Conservation (phyloP, 257 asterid genomes). For the Lavandula angustifolia region DNA sequence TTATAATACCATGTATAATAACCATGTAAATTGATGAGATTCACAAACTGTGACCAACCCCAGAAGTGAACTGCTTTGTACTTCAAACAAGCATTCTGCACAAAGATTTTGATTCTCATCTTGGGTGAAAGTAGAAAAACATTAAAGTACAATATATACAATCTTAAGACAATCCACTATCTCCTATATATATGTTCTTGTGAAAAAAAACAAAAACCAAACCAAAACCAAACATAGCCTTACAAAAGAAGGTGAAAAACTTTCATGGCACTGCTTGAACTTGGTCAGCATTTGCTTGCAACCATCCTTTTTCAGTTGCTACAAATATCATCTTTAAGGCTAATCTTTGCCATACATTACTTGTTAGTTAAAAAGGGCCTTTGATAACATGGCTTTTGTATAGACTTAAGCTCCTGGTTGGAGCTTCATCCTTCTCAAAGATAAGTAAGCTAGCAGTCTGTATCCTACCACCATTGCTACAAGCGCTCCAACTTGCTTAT, state of each 20-base stretch:
- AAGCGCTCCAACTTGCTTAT: slow-evolving; percentile 60
- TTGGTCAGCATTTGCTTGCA: no score
- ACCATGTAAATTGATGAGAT: neutral
- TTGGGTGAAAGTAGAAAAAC: slow-evolving; percentile 17
- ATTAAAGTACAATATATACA: slow-evolving; percentile 26
- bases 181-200: neutral
- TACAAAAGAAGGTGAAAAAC: slow-evolving; percentile 20
- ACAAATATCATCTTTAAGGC: no score
- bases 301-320: no score
- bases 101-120: slow-evolving; percentile 1
- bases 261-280: no score
- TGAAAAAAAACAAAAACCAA: slow-evolving; percentile 20
- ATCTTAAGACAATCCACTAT: slow-evolving; percentile 15
- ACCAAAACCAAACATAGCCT: slow-evolving; percentile 29
- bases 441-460: slow-evolving; percentile 82
- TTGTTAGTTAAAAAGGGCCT: slow-evolving; percentile 21
- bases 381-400: slow-evolving; percentile 7
- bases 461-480: slow-evolving; percentile 85
- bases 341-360: neutral
- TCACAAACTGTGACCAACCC: slow-evolving; percentile 17
- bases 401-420: slow-evolving; percentile 45
- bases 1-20: no score
- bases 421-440: slow-evolving; percentile 83
- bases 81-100: neutral
- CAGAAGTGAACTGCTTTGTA: slow-evolving; percentile 17